These are phyloP conservation scores for Pezicula carpinea DNA, from an alignment of 2,329 filamentous ascomycete species.

Conservation along the genomic window DNA sequence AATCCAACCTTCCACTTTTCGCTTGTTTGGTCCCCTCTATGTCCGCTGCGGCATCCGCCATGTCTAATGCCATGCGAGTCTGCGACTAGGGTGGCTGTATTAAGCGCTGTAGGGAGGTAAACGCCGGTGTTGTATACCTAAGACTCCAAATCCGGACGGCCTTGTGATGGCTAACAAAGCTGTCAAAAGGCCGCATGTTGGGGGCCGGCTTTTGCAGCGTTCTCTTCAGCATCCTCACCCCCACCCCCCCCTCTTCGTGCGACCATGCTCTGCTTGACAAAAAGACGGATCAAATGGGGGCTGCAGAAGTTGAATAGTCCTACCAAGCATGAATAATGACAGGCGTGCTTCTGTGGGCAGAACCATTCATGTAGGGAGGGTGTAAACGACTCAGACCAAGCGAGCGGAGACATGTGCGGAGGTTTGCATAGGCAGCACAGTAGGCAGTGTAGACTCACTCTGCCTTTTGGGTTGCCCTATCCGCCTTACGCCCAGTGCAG, in stretches of 20 bases:
- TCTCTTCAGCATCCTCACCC: too few relatives aligned
- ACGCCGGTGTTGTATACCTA: not conserved
- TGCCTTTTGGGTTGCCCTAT: conserved; percentile 17
- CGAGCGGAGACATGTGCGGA: not conserved
- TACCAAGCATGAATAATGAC: too few relatives aligned
- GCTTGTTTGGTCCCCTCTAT: too few relatives aligned
- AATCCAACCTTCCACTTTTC: too few relatives aligned
- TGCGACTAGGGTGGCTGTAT: too few relatives aligned
- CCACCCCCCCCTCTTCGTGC: too few relatives aligned
- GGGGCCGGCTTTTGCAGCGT: not conserved
- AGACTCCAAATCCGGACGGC: not conserved
- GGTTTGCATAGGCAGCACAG: not conserved
- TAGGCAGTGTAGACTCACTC: conserved; percentile 3
- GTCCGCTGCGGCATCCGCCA: too few relatives aligned
- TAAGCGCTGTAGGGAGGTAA: not conserved
- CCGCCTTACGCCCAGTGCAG: conserved; percentile 8
- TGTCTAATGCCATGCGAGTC: too few relatives aligned
- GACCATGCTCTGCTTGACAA: too few relatives aligned
- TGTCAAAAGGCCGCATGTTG: conserved; percentile 1
- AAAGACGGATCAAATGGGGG: too few relatives aligned
- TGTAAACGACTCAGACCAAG: not conserved
- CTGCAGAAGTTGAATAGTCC: too few relatives aligned
- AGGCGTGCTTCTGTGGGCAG: not conserved
- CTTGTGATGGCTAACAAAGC: not conserved
- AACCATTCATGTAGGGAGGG: not conserved